Base-by-base conservation (phyloP, 352 stramenopile genomes). In the Phytophthora boehmeriae region DNA sequence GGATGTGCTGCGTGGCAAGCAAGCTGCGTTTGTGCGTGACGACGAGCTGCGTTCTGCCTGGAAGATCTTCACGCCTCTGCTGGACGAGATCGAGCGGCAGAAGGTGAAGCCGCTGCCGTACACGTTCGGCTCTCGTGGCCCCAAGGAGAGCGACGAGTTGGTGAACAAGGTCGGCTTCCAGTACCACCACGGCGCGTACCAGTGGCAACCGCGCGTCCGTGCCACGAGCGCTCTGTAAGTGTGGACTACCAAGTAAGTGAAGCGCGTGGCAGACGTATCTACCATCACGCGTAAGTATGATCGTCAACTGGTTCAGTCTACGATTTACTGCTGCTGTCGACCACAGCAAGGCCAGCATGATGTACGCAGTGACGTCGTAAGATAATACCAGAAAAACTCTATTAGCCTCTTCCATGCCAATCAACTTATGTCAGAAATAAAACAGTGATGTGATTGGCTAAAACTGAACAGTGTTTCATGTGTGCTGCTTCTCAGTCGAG, bases 51-150 rank as follows among this genome's bases (percentile, higher is more conserved):
- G 89, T 35, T 85, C 92, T 5, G 87, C 93, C 43, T 99, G 98
- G 97, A 92, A 98, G 68, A 98, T 99, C 50, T 99, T 99, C 69
- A 99, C 97, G 39, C 97, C 97, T 20, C 71, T 99, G 35, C 80
- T 99, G n/a, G 79, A 99, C 56, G 70, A 93, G 65, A 98, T 99
- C 61, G 97, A 99, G 55, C 50, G 52, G 45, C 80, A 97, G 65
- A 95, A 96, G 62, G 75, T 98, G 20, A 78, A 85, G 54, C 96
- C 97, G n/a, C 59, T 96, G 44, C 75, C 80, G 23, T 99, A 99
- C 75, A 71, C 84, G 41, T 96, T 96, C 51, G 97, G 97, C 62
- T 97, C 92, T 27, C 87, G 90, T 20, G 97, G 97, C 4, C 97
- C 97, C 25, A 80, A 82, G 58, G 88, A 97, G 57, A 96, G 87